Base-by-base conservation (phyloP, 441 rosid species). In the Macaranga tanarius region DNA sequence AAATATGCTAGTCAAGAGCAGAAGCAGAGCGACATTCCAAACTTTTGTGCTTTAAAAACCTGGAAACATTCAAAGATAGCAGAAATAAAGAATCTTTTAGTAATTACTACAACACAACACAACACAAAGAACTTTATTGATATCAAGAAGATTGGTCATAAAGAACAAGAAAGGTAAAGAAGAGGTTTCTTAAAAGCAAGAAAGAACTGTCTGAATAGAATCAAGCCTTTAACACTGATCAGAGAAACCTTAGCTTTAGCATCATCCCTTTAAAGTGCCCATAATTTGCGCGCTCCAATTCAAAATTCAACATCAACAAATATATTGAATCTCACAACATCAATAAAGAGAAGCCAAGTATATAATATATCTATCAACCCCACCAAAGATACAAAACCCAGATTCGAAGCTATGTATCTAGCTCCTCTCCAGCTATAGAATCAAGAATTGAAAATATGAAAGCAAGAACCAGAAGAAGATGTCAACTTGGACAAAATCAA, bases 231-330 rank as follows among this genome's bases (percentile, higher is more conserved):
- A 31, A 31, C 38, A 31, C 38, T 31, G 38, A 31, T 81, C 82
- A 84, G 79, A 79, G 77, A 73, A 65, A 69, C 72, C 75, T 67
- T 72, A 67, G 79, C 86, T 83, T 86, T 82, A 76, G 69, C 79
- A 65, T 62, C 79, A 65, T 62, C 70, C 76, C 67, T 76, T 77
- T 45, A 73, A 45, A 71, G 67, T 74, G 61, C 75, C 81, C 82
- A 73, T 77, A 73, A 68, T 70, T 69, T 73, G 76, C 74, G 79
- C 63, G 63, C 77, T 73, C 62, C 79, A 73, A 69, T 70, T 76
- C 79, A 82, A 74, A 79, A 75, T 81, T 71, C 38, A 31, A 31
- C 38, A 31, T 31, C 38, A 65, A 77, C 77, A 69, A 69, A 54
- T 75, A 67, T 25, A 16, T 7, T 54, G 47, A 25, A 28, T 28